These are phyloP conservation scores for Diospyros lotus DNA, from an alignment of 148 eudicot genomes.

Conservation along the genomic window DNA sequence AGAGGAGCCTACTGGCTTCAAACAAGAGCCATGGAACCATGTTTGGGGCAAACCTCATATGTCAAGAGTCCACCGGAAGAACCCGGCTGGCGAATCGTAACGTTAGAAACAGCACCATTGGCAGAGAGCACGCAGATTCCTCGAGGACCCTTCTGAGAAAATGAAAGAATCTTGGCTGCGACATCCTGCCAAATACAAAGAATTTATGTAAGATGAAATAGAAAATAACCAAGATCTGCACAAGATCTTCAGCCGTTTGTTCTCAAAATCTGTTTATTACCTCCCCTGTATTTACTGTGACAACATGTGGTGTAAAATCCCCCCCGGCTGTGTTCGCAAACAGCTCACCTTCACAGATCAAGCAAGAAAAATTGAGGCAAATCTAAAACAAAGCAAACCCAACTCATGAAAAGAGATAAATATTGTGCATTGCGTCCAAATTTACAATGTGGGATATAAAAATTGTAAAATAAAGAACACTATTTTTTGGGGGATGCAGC, in stretches of 20 bases:
- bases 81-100: slow-evolving; percentile 69
- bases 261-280: slow-evolving; percentile 21
- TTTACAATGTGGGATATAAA: background rate
- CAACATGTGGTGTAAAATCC: slow-evolving; percentile 61
- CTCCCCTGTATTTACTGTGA: slow-evolving; percentile 62
- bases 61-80: slow-evolving; percentile 63
- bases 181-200: slow-evolving; percentile 52
- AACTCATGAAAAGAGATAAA: background rate
- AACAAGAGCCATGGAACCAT: background rate
- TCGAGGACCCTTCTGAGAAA: slow-evolving; percentile 47
- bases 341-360: slow-evolving; percentile 55
- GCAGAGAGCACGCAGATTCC: slow-evolving; percentile 75
- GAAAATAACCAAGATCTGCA: background rate
- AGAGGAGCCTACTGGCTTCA: background rate
- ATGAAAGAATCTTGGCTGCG: slow-evolving; percentile 45
- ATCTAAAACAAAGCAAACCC: background rate
- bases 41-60: slow-evolving; percentile 45
- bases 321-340: slow-evolving; percentile 58
- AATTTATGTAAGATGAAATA: background rate
- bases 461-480: background rate
- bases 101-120: slow-evolving; percentile 68
- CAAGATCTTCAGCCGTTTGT: background rate
- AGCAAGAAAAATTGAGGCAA: slow-evolving; percentile 8
- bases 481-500: background rate
- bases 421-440: background rate